Evolutionary conservation across 2,329 filamentous ascomycete species (phyloP).

Genomic region (Clonostachys sp.): DNA sequence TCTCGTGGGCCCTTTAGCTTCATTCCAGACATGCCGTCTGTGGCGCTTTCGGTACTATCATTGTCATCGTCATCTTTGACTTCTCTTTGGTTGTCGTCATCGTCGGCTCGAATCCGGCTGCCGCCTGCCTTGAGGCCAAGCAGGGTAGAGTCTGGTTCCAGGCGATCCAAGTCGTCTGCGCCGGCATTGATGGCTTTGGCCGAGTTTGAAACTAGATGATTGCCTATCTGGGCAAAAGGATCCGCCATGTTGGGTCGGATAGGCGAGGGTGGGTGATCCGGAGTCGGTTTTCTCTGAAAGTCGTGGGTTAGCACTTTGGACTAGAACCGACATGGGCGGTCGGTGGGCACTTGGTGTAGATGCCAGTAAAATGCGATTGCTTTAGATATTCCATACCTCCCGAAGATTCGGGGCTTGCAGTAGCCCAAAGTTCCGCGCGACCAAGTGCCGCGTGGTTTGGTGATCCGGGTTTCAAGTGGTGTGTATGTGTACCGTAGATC

Average conservation of each 20-base stretch:
- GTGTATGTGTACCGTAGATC: too few relatives aligned
- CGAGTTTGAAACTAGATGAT: conserved; percentile 80
- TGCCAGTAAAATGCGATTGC: too few relatives aligned
- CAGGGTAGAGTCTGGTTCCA: conserved; percentile 76
- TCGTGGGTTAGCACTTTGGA: too few relatives aligned
- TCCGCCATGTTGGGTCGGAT: conserved; percentile 64
- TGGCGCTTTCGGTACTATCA: conserved; percentile 70
- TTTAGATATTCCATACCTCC: too few relatives aligned
- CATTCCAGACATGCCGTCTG: conserved; percentile 35
- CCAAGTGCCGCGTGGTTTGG: too few relatives aligned
- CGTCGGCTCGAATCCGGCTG: conserved; percentile 68
- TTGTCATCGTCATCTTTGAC: conserved; percentile 78
- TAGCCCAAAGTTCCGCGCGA: too few relatives aligned
- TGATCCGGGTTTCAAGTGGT: too few relatives aligned
- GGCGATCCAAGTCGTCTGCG: conserved; percentile 67
- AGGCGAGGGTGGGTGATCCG: not conserved
- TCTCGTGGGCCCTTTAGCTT: conserved; percentile 60
- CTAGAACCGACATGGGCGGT: too few relatives aligned
- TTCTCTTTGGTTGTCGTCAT: conserved; percentile 87
- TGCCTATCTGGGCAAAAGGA: conserved; percentile 83
- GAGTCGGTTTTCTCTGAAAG: too few relatives aligned
- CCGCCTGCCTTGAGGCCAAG: conserved; percentile 61
- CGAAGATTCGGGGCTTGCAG: too few relatives aligned
- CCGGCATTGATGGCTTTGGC: conserved; percentile 84
- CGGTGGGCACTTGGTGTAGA: too few relatives aligned